Percentiles rank a stretch among this genome's conserved stretches.
These are phyloP conservation scores for Suillus spraguei DNA, from an alignment of 768 basidiomycete species.

Conservation along the genomic window DNA sequence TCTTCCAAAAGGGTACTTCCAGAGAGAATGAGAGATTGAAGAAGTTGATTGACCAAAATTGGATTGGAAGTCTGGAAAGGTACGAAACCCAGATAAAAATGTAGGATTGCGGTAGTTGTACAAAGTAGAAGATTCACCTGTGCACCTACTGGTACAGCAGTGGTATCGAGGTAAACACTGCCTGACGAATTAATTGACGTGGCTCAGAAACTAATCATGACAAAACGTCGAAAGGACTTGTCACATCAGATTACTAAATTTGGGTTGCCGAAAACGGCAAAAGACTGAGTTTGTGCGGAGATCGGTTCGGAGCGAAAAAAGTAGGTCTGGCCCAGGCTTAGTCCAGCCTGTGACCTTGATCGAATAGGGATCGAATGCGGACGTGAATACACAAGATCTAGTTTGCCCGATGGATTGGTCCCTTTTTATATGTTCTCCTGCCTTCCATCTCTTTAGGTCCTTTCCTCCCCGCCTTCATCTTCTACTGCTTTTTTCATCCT, in stretches of 20 bases:
- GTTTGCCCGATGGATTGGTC: constrained; percentile 35
- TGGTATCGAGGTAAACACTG: not conserved
- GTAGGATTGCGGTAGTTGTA: not conserved
- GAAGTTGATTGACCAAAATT: not conserved
- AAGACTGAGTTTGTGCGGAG: constrained; percentile 32
- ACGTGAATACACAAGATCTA: constrained; percentile 38
- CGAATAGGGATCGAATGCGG: constrained; percentile 37
- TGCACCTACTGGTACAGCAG: not conserved
- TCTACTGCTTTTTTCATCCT: constrained; percentile 20
- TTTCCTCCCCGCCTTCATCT: constrained; percentile 35
- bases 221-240: not conserved
- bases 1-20: constrained; percentile 8
- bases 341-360: constrained; percentile 33
- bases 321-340: constrained; percentile 34
- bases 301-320: constrained; percentile 25
- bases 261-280: constrained; percentile 19
- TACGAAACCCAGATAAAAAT: not conserved
- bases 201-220: constrained; percentile 8
- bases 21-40: not conserved
- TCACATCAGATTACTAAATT: not conserved
- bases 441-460: constrained; percentile 34
- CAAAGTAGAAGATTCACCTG: too few relatives aligned
- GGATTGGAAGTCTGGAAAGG: constrained; percentile 1
- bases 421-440: constrained; percentile 42
- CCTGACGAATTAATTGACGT: constrained; percentile 6